Evolutionary conservation across 78 protist species (phyloP), one percentile per base, ranked within the genome.

Genomic region (Speleostelium caveatum): DNA sequence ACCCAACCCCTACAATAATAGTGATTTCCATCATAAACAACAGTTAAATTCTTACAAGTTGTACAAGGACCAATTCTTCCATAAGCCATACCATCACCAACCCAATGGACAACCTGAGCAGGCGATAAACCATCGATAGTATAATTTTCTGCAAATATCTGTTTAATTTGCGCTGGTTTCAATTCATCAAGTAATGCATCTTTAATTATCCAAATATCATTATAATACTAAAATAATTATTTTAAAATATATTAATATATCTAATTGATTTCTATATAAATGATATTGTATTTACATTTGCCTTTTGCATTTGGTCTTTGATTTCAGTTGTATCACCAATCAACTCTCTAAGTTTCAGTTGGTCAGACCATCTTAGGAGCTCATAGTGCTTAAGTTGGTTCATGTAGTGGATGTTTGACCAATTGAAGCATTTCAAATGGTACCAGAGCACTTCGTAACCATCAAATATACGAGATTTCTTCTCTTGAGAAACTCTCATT

Each of bases 61-160:
- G 79, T 71, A 45, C 91, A 83, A 10, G 91, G 91, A 30, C 91
- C 91, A 45, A 69, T 59, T 28, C 91, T 41, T 19, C 91, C 91
- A 83, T 69, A 83, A n/a, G 79, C 67, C 65, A 83, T 22, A 28
- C 91, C 91, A 59, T 83, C 91, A 0, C 79, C 91, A 17, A 83
- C 42, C 8, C 28, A 21, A 53, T 83, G 91, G 6, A 69, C 22
- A 10, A 68, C 67, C 4, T 67, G 39, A 30, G 49, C 75, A 28
- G 91, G 91, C 60, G 91, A 83, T 3, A 71, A 32, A 21, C 49
- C 24, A 39, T 83, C 91, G 22, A 83, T 41, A 17, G 36, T 36
- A 69, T 83, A 83, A 30, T 68, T 68, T 6, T 56, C 59, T 28
- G 56, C 16, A 33, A 56, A 67, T 32, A 83, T n/a, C 35, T 56